Evolutionary conservation across 805 yeast genomes (phyloP), one percentile per base, ranked within the genome.

Genomic region (Cyberlindnera amylophila): DNA sequence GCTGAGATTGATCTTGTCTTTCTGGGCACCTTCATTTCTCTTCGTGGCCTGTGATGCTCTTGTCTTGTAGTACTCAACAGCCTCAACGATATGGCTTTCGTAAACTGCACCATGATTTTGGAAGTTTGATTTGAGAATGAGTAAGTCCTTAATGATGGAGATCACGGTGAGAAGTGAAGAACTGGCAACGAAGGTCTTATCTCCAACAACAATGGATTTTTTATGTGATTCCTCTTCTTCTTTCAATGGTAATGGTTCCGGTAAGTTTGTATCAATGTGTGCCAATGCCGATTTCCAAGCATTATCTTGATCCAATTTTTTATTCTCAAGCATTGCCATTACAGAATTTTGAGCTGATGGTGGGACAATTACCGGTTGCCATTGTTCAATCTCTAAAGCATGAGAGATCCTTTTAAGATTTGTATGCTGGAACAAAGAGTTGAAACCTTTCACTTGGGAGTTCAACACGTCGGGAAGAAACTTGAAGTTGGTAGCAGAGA

Each of bases 321-420:
- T 66, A n/a, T 77, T 62, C 12, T 69, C 67, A 1, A 74, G 67
- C 11, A 84, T 71, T 32, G 70, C 71, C 52, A 77, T 77, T 4
- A 79, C 73, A 12, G 63, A 54, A 4, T 42, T 51, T 54, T 84
- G 90, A 2, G 79, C 59, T 1, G 58, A 57, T 1, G 64, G 57
- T 0, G 76, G 57, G 9, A 81, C 75, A n/a, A 76, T 74, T 15
- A 74, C 76, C 40, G 90, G 95, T 45, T 76, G 78, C 98, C 98
- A 91, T 17, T 66, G 66, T 50, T 90, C 98, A 36, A 67, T 66
- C 38, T 85, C 90, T 42, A 86, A 67, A 14, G 69, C 65, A 4
- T 57, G 57, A 6, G 74, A 66, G 21, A 86, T 62, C 5, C 61
- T 58, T 42, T 71, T 72, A 39, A 77, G 59, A 19, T 74, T 69